Base-by-base conservation (phyloP, 345 rosid genomes). In the Camelina laxa region DNA sequence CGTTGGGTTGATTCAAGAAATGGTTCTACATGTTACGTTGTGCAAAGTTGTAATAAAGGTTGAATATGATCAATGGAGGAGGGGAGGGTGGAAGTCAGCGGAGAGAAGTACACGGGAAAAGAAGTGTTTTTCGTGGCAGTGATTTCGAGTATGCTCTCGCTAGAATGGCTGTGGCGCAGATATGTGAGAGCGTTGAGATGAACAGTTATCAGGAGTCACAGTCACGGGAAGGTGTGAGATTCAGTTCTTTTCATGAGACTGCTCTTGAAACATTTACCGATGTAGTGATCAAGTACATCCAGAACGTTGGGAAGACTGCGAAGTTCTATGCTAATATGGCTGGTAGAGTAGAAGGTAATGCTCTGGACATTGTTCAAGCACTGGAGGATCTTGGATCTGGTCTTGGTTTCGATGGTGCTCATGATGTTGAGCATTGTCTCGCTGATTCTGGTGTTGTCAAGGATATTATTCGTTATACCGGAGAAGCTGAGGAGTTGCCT, bases 61-160 rank as follows among this genome's bases (percentile, higher is more conserved):
- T 84, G 96, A 95, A 88, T 76, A 95, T 95, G 97, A 95, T 79
- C 86, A 84, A 89, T 90, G 96, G 97, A 83, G 95, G 88, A 48
- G 83, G 86, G 84, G 87, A 88, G 87, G 88, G 83, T 79, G 86
- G 84, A 76, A 85, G 81, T 76, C 79, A 84, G 68, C 79, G 65
- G 60, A 91, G 79, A 80, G 81, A 77, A n/a, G 15, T 56, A 7
- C 80, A 73, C 1, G 60, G 60, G 4, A 84, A 77, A 65, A 74
- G 82, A 54, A 84, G 80, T 63, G 5, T 13, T 14, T 60, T 55
- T 49, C 68, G 82, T 6, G 80, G 82, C 3, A 87, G 80, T 67
- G 86, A 87, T 35, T 95, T 86, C 57, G 65, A 88, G 2, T 81
- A 67, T 62, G 88, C 90, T 2, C 57, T 87, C 35, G 87, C 88